Evolutionary conservation across 2,329 filamentous ascomycete genomes (phyloP), one percentile per base, ranked within the genome.

Genomic region (Sordariomycetes sp.): DNA sequence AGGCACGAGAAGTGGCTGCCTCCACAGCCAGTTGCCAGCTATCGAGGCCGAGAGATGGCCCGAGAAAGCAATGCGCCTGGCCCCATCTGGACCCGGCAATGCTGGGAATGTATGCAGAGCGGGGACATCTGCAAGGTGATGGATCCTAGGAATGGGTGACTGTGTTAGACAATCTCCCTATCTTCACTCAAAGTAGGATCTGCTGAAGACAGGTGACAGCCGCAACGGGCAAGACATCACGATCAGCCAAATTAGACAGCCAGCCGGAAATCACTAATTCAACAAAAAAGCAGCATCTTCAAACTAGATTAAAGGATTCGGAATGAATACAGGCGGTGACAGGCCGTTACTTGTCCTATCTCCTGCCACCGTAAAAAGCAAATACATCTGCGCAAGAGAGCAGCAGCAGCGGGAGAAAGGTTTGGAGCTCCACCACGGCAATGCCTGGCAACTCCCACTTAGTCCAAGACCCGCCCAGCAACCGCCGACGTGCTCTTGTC

Each of bases 401-500:
- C 12, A 35, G n/a, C n/a, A n/a, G n/a, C n/a, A n/a, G n/a, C 8
- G 28, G 28, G 28, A n/a, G 14, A 7, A 46, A 46, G 7, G 40
- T 6, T 7, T n/a, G 18, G 14, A n/a, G 40, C 7, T 46, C 40
- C 14, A 46, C 40, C 2, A n/a, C 46, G n/a, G 22, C 46, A 14
- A 22, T 20, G 12, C n/a, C 18, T 11, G n/a, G 34, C 6, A n/a
- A 35, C 57, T 51, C 32, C 20, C 22, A 59, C 56, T 69, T 73
- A 82, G 61, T 75, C 76, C 70, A 84, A 71, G 60, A 97, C 92
- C 61, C 85, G 82, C n/a, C 93, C 93, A 24, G 90, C 88, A 59
- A 86, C 78, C 57, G 85, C 71, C 56, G 89, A 81, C 54, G 65
- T 72, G 71, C 92, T 97, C 71, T 86, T 86, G 71, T 99, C 94